These are phyloP conservation scores for Cyclotella baltica DNA, from an alignment of 108 stramenopile genomes.

Conservation along the genomic window DNA sequence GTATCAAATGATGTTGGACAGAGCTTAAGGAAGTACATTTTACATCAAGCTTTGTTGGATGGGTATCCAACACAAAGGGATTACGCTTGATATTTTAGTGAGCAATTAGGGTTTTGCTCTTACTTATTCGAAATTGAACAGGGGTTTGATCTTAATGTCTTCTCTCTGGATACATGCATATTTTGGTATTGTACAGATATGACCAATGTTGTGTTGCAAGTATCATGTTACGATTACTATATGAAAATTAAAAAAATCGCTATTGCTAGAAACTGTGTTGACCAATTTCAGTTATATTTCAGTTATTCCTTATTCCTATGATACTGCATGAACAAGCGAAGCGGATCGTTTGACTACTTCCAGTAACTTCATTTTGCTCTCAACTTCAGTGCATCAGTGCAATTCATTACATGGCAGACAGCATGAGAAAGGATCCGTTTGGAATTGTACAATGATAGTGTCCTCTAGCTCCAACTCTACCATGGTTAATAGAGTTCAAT, in stretches of 20 bases:
- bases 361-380: too few species aligned
- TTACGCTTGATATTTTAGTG: neutral
- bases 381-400: too few species aligned
- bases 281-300: too few species aligned
- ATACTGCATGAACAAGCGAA: too few species aligned
- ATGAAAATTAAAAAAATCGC: neutral
- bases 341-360: too few species aligned
- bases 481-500: too few species aligned
- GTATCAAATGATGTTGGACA: neutral
- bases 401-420: too few species aligned
- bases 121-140: neutral
- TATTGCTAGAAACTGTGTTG: neutral
- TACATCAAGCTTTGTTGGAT: neutral
- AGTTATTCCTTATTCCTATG: too few species aligned
- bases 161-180: conserved; percentile 1
- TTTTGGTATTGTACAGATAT: conserved; percentile 1
- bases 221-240: conserved; percentile 2
- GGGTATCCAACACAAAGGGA: neutral
- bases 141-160: neutral
- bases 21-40: too few species aligned
- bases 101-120: conserved; percentile 5
- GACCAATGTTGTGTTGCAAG: neutral
- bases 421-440: too few species aligned
- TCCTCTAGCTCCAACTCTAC: too few species aligned
- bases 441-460: too few species aligned